phyloP scores from a whole-genome alignment of 352 stramenopile species.

The Phytophthora lateralis region DNA sequence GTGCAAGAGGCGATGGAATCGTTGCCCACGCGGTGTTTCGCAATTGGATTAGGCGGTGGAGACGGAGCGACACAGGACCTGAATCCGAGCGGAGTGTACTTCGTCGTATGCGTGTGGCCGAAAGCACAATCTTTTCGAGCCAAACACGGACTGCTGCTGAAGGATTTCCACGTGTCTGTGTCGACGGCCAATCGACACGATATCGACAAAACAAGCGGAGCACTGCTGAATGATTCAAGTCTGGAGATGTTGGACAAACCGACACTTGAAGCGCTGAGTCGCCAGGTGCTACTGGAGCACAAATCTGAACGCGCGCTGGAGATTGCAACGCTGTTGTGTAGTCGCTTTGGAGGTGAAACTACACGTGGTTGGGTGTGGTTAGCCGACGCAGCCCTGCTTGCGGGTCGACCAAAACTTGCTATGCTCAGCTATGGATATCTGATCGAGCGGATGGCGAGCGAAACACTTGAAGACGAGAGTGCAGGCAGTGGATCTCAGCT shows the following conservation, averaged over 20 bases:
- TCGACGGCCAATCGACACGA: slow-evolving; percentile 49
- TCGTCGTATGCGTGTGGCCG: slow-evolving; percentile 68
- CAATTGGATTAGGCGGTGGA: slow-evolving; percentile 45
- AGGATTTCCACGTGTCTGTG: slow-evolving; percentile 64
- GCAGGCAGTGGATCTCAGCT: slow-evolving; percentile 1
- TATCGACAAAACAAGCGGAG: slow-evolving; percentile 52
- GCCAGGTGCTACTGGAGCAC: slow-evolving; percentile 38
- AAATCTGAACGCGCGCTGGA: slow-evolving; percentile 27
- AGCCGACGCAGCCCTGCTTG: slow-evolving; percentile 34
- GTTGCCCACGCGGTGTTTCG: slow-evolving; percentile 40
- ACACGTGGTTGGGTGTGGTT: slow-evolving; percentile 41
- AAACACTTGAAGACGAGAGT: slow-evolving; percentile 1
- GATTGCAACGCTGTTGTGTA: slow-evolving; percentile 39
- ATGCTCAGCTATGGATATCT: slow-evolving; percentile 45
- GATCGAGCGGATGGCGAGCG: slow-evolving; percentile 7
- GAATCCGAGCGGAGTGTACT: slow-evolving; percentile 38
- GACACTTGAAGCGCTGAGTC: slow-evolving; percentile 35
- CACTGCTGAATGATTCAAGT: slow-evolving; percentile 27
- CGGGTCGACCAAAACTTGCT: slow-evolving; percentile 33
- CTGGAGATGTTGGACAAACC: slow-evolving; percentile 29
- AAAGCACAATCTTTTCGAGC: slow-evolving; percentile 51
- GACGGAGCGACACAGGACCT: slow-evolving; percentile 12
- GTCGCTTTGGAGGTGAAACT: slow-evolving; percentile 5
- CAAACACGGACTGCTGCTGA: slow-evolving; percentile 43
- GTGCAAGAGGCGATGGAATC: slow-evolving; percentile 38